Evolutionary conservation across 192 early-diverging fungal species (phyloP).

Genomic region (Coemansia sp.): DNA sequence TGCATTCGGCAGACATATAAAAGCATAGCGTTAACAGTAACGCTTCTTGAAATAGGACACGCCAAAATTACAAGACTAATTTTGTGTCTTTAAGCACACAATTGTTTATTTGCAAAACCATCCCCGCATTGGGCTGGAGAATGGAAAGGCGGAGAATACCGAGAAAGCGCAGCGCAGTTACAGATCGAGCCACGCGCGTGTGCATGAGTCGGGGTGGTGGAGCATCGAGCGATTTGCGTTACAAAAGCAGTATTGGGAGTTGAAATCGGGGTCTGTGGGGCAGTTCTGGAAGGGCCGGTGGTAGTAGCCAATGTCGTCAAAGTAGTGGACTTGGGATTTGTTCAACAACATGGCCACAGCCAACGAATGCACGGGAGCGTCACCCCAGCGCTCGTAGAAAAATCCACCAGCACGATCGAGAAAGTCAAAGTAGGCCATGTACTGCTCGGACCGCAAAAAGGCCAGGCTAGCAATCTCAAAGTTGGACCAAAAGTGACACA

Average conservation of each 20-base stretch:
- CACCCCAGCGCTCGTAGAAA: slow-evolving; percentile 6
- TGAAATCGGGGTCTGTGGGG: slow-evolving; percentile 57
- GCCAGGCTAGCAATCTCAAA: slow-evolving; percentile 71
- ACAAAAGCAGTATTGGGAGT: slow-evolving; percentile 43
- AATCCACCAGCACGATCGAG: slow-evolving; percentile 2
- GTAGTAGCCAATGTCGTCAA: slow-evolving; percentile 67
- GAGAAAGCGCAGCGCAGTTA: not conserved
- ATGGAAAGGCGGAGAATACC: not conserved
- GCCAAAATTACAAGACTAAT: too few species aligned
- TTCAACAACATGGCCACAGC: slow-evolving; percentile 59
- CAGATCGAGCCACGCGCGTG: slow-evolving; percentile 30
- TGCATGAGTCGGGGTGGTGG: slow-evolving; percentile 31
- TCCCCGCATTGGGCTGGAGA: not conserved
- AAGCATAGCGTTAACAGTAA: not conserved
- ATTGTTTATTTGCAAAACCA: too few species aligned
- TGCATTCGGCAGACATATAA: not conserved
- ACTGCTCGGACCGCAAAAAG: slow-evolving; percentile 56
- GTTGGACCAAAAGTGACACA: slow-evolving; percentile 83
- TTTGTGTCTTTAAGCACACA: not conserved
- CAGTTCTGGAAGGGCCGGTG: slow-evolving; percentile 53
- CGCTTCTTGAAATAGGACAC: not conserved
- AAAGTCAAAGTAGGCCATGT: slow-evolving; percentile 6
- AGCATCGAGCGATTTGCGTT: slow-evolving; percentile 29
- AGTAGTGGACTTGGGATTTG: slow-evolving; percentile 62
- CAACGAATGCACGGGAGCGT: slow-evolving; percentile 60